Evolutionary conservation across 1,284 basidiomycete genomes (phyloP), one percentile per base, ranked within the genome.

Genomic region (Naganishia albida): DNA sequence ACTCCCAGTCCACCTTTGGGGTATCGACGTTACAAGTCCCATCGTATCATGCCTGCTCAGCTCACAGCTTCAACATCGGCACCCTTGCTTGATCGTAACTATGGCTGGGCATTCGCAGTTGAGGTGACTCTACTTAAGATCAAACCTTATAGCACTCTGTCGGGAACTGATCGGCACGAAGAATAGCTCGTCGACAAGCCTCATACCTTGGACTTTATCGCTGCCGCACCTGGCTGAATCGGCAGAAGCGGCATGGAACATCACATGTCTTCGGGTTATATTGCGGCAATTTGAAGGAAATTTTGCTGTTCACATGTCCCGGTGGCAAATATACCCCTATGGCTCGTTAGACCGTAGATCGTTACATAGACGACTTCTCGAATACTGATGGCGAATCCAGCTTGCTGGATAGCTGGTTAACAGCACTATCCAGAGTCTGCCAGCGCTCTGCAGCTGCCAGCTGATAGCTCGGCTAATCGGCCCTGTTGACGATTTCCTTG

Each of bases 231-330:
- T 20, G 42, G 42, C n/a, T 15, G 13, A 40, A 44, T 8, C 18
- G 39, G 39, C 40, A 42, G 23, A 38, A n/a, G n/a, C 34, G 4
- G 6, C 2, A 40, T 18, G 25, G 57, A 60, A 60, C 57, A 60
- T 60, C 57, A 60, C 46, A 60, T 60, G 57, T 60, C 57, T 20
- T 49, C 57, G 46, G 46, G 16, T 40, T 40, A 7, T 2, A 18
- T 34, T 49, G 46, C 46, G 46, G 46, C 46, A 23, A 49, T 6
- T 13, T 3, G 46, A 25, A 7, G n/a, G 20, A 20, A 18, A 49
- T 49, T 49, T 26, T 7, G 46, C 46, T 49, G n/a, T 23, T 18
- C 13, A 49, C 46, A 49, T 23, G 46, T 12, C 15, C 42, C 20
- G n/a, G n/a, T 3, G 42, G n/a, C 15, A 44, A 18, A 42, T 10